These are phyloP conservation scores for Glaciozyma martinii DNA, from an alignment of 768 basidiomycete genomes.

Conservation along the genomic window DNA sequence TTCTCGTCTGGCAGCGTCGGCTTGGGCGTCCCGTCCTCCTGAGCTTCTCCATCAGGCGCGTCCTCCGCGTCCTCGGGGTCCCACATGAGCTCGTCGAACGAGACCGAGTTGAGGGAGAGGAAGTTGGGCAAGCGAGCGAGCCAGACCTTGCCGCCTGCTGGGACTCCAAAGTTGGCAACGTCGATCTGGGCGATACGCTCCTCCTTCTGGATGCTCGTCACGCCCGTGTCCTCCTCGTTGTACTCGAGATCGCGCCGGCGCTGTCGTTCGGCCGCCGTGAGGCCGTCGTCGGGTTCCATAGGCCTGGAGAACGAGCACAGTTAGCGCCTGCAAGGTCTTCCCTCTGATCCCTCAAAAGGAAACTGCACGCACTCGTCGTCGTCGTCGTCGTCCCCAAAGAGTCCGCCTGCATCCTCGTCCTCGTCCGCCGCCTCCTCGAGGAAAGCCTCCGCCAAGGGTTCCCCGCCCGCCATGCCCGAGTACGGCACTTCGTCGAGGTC, in stretches of 20 bases:
- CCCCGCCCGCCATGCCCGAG: slow-evolving; percentile 1
- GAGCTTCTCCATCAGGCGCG: slow-evolving; percentile 49
- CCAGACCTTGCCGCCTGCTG: slow-evolving; percentile 53
- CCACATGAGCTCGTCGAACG: slow-evolving; percentile 81
- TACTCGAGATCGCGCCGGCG: slow-evolving; percentile 38
- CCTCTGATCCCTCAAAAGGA: background rate
- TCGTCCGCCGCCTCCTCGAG: slow-evolving; percentile 23
- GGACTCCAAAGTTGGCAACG: slow-evolving; percentile 56
- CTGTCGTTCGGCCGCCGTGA: slow-evolving; percentile 42
- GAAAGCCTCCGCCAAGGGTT: slow-evolving; percentile 1
- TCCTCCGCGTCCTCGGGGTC: slow-evolving; percentile 71
- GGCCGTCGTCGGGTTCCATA: slow-evolving; percentile 44
- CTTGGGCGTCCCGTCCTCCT: slow-evolving; percentile 57
- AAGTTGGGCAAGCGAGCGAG: slow-evolving; percentile 85
- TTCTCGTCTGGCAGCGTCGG: slow-evolving; percentile 69
- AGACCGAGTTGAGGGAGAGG: slow-evolving; percentile 76
- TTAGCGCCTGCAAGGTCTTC: background rate
- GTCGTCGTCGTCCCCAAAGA: slow-evolving; percentile 33
- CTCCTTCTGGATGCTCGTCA: slow-evolving; percentile 25
- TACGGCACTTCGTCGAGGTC: background rate
- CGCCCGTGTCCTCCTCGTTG: slow-evolving; percentile 36
- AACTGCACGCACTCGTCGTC: slow-evolving; percentile 11
- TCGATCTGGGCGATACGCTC: slow-evolving; percentile 48
- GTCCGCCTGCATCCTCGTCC: slow-evolving; percentile 15
- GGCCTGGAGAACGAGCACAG: slow-evolving; percentile 3